Base-by-base conservation (phyloP, 441 rosid genomes). In the Croton setiger region DNA sequence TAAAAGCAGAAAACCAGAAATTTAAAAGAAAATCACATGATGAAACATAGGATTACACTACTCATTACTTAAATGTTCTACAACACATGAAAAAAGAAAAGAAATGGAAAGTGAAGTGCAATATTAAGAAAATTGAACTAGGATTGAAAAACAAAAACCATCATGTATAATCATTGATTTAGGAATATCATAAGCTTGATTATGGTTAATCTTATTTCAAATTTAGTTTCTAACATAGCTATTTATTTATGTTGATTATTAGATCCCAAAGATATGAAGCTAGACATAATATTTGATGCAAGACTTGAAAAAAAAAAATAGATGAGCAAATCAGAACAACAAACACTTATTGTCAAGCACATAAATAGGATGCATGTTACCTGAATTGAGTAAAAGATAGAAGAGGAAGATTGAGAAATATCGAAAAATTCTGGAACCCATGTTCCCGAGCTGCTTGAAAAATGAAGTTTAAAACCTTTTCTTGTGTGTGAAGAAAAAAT, bases 361-460 rank as follows among this genome's bases (percentile, higher is more conserved):
- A 14, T n/a, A 57, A 37, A 63, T 63, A 41, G 74, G 31, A 27
- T 27, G 31, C 31, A 27, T 0, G 31, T 87, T 76, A 93, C 98
- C 93, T 88, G 96, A 76, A 63, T 35, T 64, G 63, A 87, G 67
- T 52, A 85, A 76, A 52, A 89, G 80, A 71, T 72, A 79, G 45
- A 82, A 41, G 83, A 90, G 76, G 76, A 87, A 72, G 79, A 85
- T 58, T 21, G 72, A 8, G 67, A 84, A 72, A 71, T 75, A 79
- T 51, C 17, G 84, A 68, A 71, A 66, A 80, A 80, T 61, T 67
- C 67, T 41, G 35, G 66, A 80, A 78, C 62, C 81, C 95, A 89
- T 91, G 70, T 63, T 62, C 56, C 60, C 51, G 43, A 76, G 73
- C 65, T 59, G 74, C 55, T 63, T 57, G 11, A 47, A 18, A 39